phyloP scores from a whole-genome alignment of 768 basidiomycete genomes.

The Lactarius quietus region DNA sequence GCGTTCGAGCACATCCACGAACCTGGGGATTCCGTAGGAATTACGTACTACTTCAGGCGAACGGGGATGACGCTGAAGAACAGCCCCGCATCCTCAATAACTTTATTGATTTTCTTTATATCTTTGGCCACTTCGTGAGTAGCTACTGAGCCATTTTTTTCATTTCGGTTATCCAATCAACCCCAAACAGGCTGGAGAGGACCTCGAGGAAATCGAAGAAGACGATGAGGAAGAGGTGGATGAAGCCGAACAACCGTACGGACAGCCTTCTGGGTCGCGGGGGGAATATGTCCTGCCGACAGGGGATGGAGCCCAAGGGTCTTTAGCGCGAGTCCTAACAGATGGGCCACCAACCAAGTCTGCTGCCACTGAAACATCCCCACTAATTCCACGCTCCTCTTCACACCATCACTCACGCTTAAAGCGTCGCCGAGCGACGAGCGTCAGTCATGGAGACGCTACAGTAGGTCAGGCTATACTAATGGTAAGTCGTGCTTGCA shows the following conservation, averaged over 20 bases:
- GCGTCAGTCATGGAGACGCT: constrained; percentile 77
- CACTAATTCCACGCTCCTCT: constrained; percentile 44
- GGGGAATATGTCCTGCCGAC: neutral
- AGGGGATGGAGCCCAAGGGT: constrained; percentile 7
- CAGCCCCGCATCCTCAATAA: constrained; percentile 64
- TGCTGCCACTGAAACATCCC: constrained; percentile 45
- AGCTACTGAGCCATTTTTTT: neutral
- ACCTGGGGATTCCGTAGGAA: constrained; percentile 94
- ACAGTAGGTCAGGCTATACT: constrained; percentile 87
- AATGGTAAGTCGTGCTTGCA: constrained; percentile 57
- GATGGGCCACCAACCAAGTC: constrained; percentile 22
- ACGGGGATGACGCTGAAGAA: constrained; percentile 46
- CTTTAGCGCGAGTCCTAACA: constrained; percentile 12
- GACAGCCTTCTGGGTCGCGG: constrained; percentile 19
- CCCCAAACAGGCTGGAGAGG: constrained; percentile 72
- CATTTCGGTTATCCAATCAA: constrained; percentile 10
- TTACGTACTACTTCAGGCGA: constrained; percentile 72
- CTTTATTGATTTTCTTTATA: constrained; percentile 90
- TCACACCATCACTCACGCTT: constrained; percentile 49
- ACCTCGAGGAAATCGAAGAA: constrained; percentile 64
- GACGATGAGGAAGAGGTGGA: constrained; percentile 49
- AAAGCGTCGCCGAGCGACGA: constrained; percentile 50
- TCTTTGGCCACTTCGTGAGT: constrained; percentile 96
- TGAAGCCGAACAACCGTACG: constrained; percentile 30
- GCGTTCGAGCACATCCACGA: constrained; percentile 92